These are phyloP conservation scores for Verticillium alfalfae DNA, from an alignment of 2,329 filamentous ascomycete genomes.

Conservation along the genomic window DNA sequence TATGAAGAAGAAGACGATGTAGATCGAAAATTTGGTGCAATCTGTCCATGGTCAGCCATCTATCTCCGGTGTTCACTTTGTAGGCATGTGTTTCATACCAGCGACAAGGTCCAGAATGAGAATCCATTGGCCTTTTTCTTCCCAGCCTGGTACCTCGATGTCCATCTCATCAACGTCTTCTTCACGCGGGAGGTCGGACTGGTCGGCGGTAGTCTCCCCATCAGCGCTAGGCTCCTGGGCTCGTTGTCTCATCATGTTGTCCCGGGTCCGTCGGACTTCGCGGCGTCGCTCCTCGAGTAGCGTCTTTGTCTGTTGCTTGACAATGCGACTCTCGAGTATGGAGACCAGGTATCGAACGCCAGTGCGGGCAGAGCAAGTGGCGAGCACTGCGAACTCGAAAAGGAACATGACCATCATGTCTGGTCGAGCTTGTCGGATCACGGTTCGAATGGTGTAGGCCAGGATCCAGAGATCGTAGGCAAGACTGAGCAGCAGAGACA, in stretches of 20 bases:
- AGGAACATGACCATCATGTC: slow-evolving; percentile 99
- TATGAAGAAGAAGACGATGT: slow-evolving; percentile 87
- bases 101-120: slow-evolving; percentile 81
- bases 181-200: slow-evolving; percentile 53
- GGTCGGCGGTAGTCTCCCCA: slow-evolving; percentile 35
- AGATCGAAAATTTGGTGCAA: slow-evolving; percentile 85
- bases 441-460: slow-evolving; percentile 72
- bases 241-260: slow-evolving; percentile 43
- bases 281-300: slow-evolving; percentile 63
- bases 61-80: no score
- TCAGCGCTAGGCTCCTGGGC: slow-evolving; percentile 42
- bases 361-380: slow-evolving; percentile 75
- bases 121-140: slow-evolving; percentile 89
- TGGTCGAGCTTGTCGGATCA: slow-evolving; percentile 81
- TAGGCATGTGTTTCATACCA: slow-evolving; percentile 37
- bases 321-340: slow-evolving; percentile 70
- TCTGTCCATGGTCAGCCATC: slow-evolving; percentile 42
- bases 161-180: slow-evolving; percentile 89
- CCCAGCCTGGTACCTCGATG: slow-evolving; percentile 92
- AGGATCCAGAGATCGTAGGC: slow-evolving; percentile 77
- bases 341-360: slow-evolving; percentile 72
- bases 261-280: slow-evolving; percentile 58
- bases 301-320: slow-evolving; percentile 65
- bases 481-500: slow-evolving; percentile 74
- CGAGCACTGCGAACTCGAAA: slow-evolving; percentile 90